Evolutionary conservation across 1,284 basidiomycete species (phyloP), one percentile per base, ranked within the genome.

Genomic region (Malassezia slooffiae): DNA sequence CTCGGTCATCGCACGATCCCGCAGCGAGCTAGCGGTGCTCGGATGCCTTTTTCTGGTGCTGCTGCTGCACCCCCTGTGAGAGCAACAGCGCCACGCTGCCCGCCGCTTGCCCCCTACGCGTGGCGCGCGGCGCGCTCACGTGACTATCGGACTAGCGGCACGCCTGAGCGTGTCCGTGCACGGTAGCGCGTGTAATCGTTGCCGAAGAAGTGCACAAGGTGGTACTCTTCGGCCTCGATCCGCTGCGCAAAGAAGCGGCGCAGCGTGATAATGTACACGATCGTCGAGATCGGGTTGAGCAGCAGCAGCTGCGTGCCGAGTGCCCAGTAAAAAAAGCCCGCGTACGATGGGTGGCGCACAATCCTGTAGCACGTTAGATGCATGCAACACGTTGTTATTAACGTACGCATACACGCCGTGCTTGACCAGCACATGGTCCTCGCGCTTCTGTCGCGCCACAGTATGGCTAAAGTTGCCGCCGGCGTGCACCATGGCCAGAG

Each of bases 281-380:
- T 39, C 61, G 86, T 82, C 11, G 80, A 80, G 19, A 89, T 30
- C 0, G 85, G 78, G 68, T 97, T 97, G 59, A 85, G 85, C 20
- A 97, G 75, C 3, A 89, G 77, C n/a, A 97, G 70, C 67, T 97
- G 90, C 0, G 90, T 95, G 1, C 87, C 87, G 23, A 97, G 61
- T 0, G 89, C 90, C 91, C 91, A 97, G 71, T 91, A 96, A 72
- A 85, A 93, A 75, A 97, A 99, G 3, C 91, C 93, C 0, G 85
- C 79, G 60, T 99, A 99, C 0, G 89, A 93, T 8, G 93, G 93
- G 70, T 99, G 93, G 4, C 93, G 80, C 47, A 81, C 83, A 77
- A 80, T 86, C 19, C 86, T 89, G 55, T 8, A 36, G 12, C 19
- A 38, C 22, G 28, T 13, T 4, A 21, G 37, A 11, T 26, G n/a